Evolutionary conservation across 192 early-diverging fungal species (phyloP), one percentile per base, ranked within the genome.

Genomic region (Podila epigama): DNA sequence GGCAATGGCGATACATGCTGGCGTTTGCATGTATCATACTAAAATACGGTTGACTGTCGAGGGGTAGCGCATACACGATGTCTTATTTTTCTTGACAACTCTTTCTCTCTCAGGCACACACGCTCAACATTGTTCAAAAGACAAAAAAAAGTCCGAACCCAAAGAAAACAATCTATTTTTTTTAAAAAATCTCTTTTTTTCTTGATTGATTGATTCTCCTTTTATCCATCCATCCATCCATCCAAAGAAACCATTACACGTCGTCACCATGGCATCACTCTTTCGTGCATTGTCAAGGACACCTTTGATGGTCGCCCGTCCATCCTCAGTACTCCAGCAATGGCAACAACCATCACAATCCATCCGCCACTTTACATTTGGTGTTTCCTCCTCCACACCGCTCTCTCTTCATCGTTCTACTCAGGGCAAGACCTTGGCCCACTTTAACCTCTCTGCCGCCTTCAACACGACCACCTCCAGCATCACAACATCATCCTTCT

Each of bases 201-300:
- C n/a, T n/a, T n/a, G n/a, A n/a, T n/a, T n/a, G n/a, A n/a, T n/a
- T n/a, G n/a, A n/a, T 36, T 36, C 16, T 58, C 18, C 36, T 28
- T 51, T 54, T 54, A 13, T 54, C 25, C 52, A 54, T 25, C 29
- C 15, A 27, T 31, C 29, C 18, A 58, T 33, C 34, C 55, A 6
- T n/a, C n/a, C n/a, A n/a, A n/a, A n/a, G n/a, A n/a, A n/a, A n/a
- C n/a, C n/a, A n/a, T n/a, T n/a, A n/a, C n/a, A n/a, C n/a, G n/a
- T n/a, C n/a, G n/a, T n/a, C n/a, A 29, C 58, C 22, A 77, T 77
- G 73, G 73, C 73, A 25, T 68, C 73, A 48, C 73, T 77, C 52
- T 77, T 77, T 61, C 54, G 73, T 64, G 65, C 73, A 15, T 54
- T 77, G 31, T 58, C 73, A 12, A 77, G 73, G 61, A 68, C 66